Conservation (phyloP, 140 eudicot genomes). For the Erigeron philadelphicus region DNA sequence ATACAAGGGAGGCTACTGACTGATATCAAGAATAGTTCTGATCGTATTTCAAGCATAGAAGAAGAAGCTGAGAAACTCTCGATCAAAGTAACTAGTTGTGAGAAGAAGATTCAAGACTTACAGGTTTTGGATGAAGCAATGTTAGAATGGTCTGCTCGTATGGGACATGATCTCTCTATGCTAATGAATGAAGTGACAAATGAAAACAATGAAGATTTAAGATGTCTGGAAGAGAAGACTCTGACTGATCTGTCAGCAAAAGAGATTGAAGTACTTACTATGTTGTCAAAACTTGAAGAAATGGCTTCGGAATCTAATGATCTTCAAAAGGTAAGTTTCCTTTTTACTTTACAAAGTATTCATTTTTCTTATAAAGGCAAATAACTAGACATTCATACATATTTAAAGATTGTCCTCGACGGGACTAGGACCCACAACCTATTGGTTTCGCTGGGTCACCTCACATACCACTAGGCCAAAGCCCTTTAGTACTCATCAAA, state of each 20-base stretch:
- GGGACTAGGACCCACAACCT: too few species aligned
- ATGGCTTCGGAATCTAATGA: constrained; percentile 32
- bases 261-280: constrained; percentile 45
- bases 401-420: too few species aligned
- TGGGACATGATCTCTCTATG: constrained; percentile 53
- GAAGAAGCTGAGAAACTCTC: constrained; percentile 50
- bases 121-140: constrained; percentile 59
- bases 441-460: too few species aligned
- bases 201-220: constrained; percentile 45
- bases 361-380: too few species aligned
- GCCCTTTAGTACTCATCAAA: too few species aligned
- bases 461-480: too few species aligned
- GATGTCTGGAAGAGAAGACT: constrained; percentile 15
- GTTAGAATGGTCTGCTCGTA: constrained; percentile 47
- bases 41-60: constrained; percentile 59
- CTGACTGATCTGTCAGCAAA: constrained; percentile 38
- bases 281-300: constrained; percentile 51
- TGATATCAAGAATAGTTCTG: constrained; percentile 59
- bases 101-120: constrained; percentile 49
- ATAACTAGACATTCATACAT: too few species aligned
- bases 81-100: constrained; percentile 40
- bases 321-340: constrained; percentile 23
- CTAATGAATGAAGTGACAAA: constrained; percentile 46
- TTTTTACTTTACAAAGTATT: constrained; percentile 28
- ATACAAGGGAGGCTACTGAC: constrained; percentile 57